Percentiles rank a stretch among this genome's conserved stretches.
These are phyloP conservation scores for Mortierella sp. DNA, from an alignment of 371 early-diverging fungal genomes.

Conservation along the genomic window DNA sequence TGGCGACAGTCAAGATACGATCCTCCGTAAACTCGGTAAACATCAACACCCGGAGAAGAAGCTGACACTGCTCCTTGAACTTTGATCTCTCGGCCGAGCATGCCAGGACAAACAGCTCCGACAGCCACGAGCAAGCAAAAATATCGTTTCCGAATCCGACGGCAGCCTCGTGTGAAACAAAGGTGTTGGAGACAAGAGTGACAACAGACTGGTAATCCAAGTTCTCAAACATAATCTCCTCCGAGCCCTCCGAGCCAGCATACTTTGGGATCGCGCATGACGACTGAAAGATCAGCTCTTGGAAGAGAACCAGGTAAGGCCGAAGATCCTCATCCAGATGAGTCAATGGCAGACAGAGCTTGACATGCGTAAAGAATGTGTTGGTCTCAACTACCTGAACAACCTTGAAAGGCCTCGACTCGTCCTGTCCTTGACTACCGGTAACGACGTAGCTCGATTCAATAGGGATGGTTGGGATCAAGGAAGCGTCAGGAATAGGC, in stretches of 20 bases:
- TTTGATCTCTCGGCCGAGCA: constrained; percentile 60
- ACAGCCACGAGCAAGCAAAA: constrained; percentile 68
- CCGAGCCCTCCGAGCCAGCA: constrained; percentile 19
- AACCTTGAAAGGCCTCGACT: constrained; percentile 59
- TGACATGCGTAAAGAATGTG: constrained; percentile 69
- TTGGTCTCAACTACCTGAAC: constrained; percentile 72
- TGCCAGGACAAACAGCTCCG: constrained; percentile 67
- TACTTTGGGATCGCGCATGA: constrained; percentile 50
- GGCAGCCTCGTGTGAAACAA: constrained; percentile 67
- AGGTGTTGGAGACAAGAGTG: constrained; percentile 64
- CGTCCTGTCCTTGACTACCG: neutral
- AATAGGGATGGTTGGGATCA: constrained; percentile 59
- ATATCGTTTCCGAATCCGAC: constrained; percentile 74
- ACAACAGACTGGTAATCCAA: constrained; percentile 71
- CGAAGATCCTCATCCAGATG: constrained; percentile 65
- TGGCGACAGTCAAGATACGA: constrained; percentile 70
- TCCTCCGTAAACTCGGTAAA: constrained; percentile 72
- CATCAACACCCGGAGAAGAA: constrained; percentile 65
- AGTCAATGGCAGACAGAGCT: constrained; percentile 67
- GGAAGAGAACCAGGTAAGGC: constrained; percentile 74
- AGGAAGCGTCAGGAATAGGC: constrained; percentile 64
- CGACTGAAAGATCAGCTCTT: constrained; percentile 59
- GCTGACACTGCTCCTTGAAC: constrained; percentile 60
- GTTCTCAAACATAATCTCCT: constrained; percentile 40
- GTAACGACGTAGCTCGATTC: constrained; percentile 36